These are phyloP conservation scores for Microbotryum violaceum DNA, from an alignment of 1,284 basidiomycete species.

Conservation along the genomic window DNA sequence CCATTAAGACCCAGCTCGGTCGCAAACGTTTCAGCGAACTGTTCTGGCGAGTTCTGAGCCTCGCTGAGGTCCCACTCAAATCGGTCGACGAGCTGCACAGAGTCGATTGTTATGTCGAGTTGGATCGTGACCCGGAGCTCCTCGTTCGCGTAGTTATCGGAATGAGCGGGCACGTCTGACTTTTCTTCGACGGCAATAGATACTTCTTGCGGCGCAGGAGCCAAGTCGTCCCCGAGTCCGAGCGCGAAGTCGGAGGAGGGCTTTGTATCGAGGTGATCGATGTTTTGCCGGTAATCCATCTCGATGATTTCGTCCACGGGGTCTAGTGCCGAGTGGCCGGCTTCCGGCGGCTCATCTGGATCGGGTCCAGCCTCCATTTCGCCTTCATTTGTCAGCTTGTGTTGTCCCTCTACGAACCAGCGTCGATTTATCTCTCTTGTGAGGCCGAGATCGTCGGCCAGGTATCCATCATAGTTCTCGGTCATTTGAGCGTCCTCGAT, in stretches of 20 bases:
- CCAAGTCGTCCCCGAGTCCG: no score
- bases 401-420: conserved; percentile 16
- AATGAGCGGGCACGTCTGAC: no score
- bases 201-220: no score
- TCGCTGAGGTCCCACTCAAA: conserved; percentile 97
- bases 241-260: no score
- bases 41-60: conserved; percentile 71
- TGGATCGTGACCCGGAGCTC: conserved; percentile 88
- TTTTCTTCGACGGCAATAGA: no score
- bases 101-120: conserved; percentile 93
- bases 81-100: conserved; percentile 88
- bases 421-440: conserved; percentile 48
- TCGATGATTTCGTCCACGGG: no score
- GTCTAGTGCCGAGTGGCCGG: no score
- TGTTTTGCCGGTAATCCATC: no score
- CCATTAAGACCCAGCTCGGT: conserved; percentile 82
- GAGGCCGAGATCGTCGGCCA: conserved; percentile 46
- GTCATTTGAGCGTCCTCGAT: conserved; percentile 61
- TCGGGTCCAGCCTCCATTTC: no score
- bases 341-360: no score
- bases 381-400: neutral
- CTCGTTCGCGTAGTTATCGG: conserved; percentile 42
- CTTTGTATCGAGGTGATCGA: no score
- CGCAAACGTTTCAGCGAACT: conserved; percentile 81
- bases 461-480: conserved; percentile 36